Percentiles rank a stretch among this genome's conserved stretches.
Evolutionary conservation across 1,284 basidiomycete genomes (phyloP).

Genomic region (Ceratobasidium sp.): DNA sequence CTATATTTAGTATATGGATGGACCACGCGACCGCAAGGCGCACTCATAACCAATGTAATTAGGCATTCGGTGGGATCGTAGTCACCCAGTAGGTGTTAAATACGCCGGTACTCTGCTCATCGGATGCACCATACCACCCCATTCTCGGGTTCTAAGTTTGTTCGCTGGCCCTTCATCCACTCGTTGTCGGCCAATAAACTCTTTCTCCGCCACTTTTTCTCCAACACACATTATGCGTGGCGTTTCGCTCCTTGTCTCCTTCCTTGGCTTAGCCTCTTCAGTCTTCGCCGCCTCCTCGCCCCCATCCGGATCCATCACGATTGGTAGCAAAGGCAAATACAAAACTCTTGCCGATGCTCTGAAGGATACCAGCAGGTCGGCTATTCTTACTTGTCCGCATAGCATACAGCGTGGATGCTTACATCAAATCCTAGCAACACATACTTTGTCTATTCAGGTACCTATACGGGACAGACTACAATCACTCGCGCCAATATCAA

Average conservation of each 20-base stretch:
- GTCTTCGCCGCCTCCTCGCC: background rate
- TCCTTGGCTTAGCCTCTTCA: constrained; percentile 3
- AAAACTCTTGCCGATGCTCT: constrained; percentile 42
- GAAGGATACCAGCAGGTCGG: constrained; percentile 39
- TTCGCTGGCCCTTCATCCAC: too few relatives aligned
- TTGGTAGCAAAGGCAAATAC: constrained; percentile 39
- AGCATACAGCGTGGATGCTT: background rate
- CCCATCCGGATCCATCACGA: constrained; percentile 7
- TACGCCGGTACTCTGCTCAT: too few relatives aligned
- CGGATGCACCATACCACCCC: too few relatives aligned
- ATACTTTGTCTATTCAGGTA: constrained; percentile 44
- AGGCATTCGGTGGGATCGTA: too few relatives aligned
- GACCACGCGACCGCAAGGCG: too few relatives aligned
- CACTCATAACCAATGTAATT: too few relatives aligned
- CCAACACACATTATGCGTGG: background rate
- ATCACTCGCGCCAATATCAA: constrained; percentile 42
- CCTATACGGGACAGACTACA: constrained; percentile 35
- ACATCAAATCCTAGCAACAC: constrained; percentile 20
- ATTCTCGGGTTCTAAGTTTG: too few relatives aligned
- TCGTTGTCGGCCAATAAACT: too few relatives aligned
- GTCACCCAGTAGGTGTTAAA: too few relatives aligned
- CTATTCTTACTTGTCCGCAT: background rate
- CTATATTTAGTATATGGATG: background rate
- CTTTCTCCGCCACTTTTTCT: too few relatives aligned
- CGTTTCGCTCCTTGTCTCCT: background rate